Percentiles rank a stretch among this genome's conserved stretches.
Evolutionary conservation across 192 early-diverging fungal genomes (phyloP).

Genomic region (Phycomyces nitens): DNA sequence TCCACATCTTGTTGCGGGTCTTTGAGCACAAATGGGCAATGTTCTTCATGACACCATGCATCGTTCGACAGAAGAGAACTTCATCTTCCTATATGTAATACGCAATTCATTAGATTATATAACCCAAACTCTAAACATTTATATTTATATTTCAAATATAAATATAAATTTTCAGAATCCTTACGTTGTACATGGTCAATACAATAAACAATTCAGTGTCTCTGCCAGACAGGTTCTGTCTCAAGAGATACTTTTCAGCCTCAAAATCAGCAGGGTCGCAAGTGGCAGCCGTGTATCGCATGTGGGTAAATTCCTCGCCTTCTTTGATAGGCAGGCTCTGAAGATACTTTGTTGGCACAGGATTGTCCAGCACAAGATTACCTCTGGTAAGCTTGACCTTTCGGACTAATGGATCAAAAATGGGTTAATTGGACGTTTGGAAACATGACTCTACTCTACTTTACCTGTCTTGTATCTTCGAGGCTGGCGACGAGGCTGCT

Average conservation of each 20-base stretch:
- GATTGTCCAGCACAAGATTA: constrained; percentile 70
- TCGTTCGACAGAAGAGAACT: constrained; percentile 83
- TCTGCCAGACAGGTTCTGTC: constrained; percentile 67
- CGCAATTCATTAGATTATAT: too few species aligned
- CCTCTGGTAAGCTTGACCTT: constrained; percentile 63
- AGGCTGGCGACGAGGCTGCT: constrained; percentile 36
- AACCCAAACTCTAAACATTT: not conserved
- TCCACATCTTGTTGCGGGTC: constrained; percentile 70
- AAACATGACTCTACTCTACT: too few species aligned
- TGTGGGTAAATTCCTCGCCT: constrained; percentile 80
- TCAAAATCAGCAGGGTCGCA: constrained; percentile 84
- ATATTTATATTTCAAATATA: too few species aligned
- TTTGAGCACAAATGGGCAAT: constrained; percentile 84
- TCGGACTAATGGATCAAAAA: constrained; percentile 1
- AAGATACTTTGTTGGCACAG: constrained; percentile 59
- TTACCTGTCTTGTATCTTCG: constrained; percentile 46
- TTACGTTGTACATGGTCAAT: constrained; percentile 76
- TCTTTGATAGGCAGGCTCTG: constrained; percentile 46
- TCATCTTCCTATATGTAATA: constrained; percentile 72
- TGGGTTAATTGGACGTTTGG: too few species aligned
- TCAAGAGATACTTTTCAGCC: constrained; percentile 69
- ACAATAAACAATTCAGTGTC: constrained; percentile 75
- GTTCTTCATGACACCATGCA: constrained; percentile 85
- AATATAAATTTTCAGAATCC: constrained; percentile 1
- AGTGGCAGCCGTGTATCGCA: constrained; percentile 90